Evolutionary conservation across 768 basidiomycete genomes (phyloP).

Genomic region (Trametes coccinea): DNA sequence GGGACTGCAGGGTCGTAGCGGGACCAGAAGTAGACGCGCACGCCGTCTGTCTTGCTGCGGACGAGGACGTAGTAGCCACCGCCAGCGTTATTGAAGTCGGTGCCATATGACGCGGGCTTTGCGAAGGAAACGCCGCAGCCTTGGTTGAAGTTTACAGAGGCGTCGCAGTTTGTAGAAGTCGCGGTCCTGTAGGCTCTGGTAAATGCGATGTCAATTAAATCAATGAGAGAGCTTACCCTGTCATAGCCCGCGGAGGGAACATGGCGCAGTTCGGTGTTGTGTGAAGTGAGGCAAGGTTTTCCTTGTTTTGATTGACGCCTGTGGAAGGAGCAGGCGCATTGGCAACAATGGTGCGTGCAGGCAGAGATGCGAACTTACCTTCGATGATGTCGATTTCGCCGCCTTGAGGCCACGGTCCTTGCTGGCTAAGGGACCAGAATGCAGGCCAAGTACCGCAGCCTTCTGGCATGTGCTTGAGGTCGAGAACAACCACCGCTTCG

Average conservation of each 20-base stretch:
- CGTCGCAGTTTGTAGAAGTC: constrained; percentile 50
- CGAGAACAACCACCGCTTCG: constrained; percentile 51
- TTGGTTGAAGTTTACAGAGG: constrained; percentile 51
- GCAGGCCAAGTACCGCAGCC: constrained; percentile 67
- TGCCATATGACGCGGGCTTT: constrained; percentile 45
- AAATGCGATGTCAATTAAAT: neutral
- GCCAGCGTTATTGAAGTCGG: constrained; percentile 47
- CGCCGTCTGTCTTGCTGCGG: constrained; percentile 41
- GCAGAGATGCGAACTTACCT: constrained; percentile 34
- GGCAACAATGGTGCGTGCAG: neutral
- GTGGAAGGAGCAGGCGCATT: neutral
- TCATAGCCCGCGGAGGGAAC: constrained; percentile 41
- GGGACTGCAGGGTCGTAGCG: constrained; percentile 48
- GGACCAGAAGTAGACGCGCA: constrained; percentile 66
- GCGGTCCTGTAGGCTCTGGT: constrained; percentile 34
- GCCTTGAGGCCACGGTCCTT: constrained; percentile 59
- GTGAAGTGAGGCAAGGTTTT: constrained; percentile 57
- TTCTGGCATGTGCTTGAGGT: constrained; percentile 59
- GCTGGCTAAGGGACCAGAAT: constrained; percentile 55
- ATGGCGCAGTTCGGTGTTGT: constrained; percentile 52
- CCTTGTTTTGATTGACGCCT: constrained; percentile 50
- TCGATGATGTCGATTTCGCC: constrained; percentile 66
- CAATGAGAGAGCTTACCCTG: constrained; percentile 41
- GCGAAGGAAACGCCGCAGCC: constrained; percentile 58
- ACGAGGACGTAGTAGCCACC: constrained; percentile 65